Evolutionary conservation across 208 protist species (phyloP).

Genomic region (Leishmania tropica): DNA sequence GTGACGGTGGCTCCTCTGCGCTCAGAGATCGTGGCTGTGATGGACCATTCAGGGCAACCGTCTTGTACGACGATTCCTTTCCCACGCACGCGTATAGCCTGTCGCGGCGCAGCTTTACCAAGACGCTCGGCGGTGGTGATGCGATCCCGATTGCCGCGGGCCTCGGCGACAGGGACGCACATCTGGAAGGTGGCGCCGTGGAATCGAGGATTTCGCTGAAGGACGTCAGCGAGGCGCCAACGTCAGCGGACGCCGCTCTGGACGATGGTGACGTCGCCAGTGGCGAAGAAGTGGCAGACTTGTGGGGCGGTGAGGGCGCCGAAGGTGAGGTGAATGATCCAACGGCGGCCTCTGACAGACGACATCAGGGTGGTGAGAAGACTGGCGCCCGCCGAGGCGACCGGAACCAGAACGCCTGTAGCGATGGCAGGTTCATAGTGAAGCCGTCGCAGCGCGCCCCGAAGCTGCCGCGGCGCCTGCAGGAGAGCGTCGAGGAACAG

Average conservation of each 20-base stretch:
- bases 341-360: constrained; percentile 17
- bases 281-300: constrained; percentile 24
- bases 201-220: background rate
- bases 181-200: background rate
- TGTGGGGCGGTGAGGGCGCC: constrained; percentile 27
- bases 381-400: background rate
- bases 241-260: background rate
- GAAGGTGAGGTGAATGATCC: constrained; percentile 28
- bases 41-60: constrained; percentile 34
- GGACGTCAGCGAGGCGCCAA: background rate
- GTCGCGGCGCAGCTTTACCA: constrained; percentile 46
- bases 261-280: background rate
- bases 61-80: constrained; percentile 60
- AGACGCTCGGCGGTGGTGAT: constrained; percentile 2
- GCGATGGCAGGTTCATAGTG: constrained; percentile 56
- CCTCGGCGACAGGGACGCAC: background rate
- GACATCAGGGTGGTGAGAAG: background rate
- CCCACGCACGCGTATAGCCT: constrained; percentile 46
- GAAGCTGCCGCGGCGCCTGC: constrained; percentile 57
- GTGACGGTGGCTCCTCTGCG: background rate
- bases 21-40: background rate
- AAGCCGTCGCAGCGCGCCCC: constrained; percentile 52
- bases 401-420: background rate
- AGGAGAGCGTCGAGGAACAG: constrained; percentile 24
- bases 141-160: background rate